phyloP scores from a whole-genome alignment of 768 basidiomycete species.

The Termitomyces heimii region DNA sequence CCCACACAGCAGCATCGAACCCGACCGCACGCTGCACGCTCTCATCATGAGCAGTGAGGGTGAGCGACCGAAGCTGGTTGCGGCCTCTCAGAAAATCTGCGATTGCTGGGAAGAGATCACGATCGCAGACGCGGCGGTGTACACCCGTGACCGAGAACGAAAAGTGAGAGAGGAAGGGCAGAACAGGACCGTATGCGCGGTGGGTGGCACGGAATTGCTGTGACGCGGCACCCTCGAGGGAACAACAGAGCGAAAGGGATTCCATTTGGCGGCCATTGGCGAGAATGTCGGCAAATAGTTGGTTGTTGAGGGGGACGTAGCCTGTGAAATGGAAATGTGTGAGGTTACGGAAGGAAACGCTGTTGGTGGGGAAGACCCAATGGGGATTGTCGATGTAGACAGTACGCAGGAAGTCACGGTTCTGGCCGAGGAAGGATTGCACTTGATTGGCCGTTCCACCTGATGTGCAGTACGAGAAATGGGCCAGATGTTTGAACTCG shows the following conservation, averaged over 20 bases:
- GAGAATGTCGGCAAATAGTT: slow-evolving; percentile 55
- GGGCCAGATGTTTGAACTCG: slow-evolving; percentile 48
- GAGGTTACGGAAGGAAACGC: slow-evolving; percentile 55
- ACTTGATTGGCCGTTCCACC: slow-evolving; percentile 33
- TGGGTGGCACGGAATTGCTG: slow-evolving; percentile 39
- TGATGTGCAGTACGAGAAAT: slow-evolving; percentile 50
- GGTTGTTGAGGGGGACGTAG: slow-evolving; percentile 41
- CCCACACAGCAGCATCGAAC: slow-evolving; percentile 68
- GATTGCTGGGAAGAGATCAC: slow-evolving; percentile 64
- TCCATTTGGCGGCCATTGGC: slow-evolving; percentile 59
- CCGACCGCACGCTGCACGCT: slow-evolving; percentile 45
- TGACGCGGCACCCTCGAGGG: slow-evolving; percentile 46
- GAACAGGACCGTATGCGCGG: slow-evolving; percentile 18
- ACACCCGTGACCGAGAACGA: slow-evolving; percentile 43
- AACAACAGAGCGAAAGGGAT: slow-evolving; percentile 47
- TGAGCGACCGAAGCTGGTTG: slow-evolving; percentile 43
- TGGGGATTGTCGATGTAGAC: slow-evolving; percentile 46
- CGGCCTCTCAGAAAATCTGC: slow-evolving; percentile 60
- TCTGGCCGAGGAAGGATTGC: slow-evolving; percentile 45
- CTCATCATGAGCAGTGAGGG: slow-evolving; percentile 42
- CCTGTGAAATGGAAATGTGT: slow-evolving; percentile 60
- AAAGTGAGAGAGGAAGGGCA: slow-evolving; percentile 66
- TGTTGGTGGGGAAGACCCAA: slow-evolving; percentile 52
- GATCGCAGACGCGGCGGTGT: slow-evolving; percentile 39
- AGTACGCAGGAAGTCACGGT: slow-evolving; percentile 45